A percentile compares a stretch with the other conserved stretches of the same genome.
phyloP scores from a whole-genome alignment of 129 eudicot species.

The Cynara cardunculus region DNA sequence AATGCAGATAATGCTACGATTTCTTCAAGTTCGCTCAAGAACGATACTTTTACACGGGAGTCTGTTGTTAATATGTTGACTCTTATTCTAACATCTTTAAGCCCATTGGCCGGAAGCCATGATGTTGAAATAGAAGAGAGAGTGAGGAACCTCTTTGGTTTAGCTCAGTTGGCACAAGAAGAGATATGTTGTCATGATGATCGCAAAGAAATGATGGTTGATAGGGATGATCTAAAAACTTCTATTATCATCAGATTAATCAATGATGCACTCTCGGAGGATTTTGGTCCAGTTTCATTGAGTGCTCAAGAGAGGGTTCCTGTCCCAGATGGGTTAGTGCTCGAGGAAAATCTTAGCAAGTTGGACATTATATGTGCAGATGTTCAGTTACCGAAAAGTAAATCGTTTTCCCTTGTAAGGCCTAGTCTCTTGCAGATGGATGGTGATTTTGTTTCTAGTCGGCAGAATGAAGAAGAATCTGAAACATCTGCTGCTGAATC shows the following conservation, averaged over 20 bases:
- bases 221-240: constrained; percentile 30
- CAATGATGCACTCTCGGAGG: constrained; percentile 61
- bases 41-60: constrained; percentile 31
- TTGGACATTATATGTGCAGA: constrained; percentile 70
- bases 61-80: constrained; percentile 42
- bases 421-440: constrained; percentile 29
- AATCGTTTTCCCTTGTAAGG: constrained; percentile 56
- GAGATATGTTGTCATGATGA: constrained; percentile 38
- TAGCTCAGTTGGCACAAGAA: constrained; percentile 47
- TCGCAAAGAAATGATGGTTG: constrained; percentile 31
- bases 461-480: constrained; percentile 47
- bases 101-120: constrained; percentile 57
- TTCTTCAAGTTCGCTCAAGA: constrained; percentile 23
- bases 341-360: constrained; percentile 59
- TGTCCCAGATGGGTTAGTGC: constrained; percentile 69
- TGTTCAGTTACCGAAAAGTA: constrained; percentile 38
- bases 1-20: constrained; percentile 17
- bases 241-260: constrained; percentile 41
- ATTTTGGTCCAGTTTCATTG: constrained; percentile 78
- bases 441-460: constrained; percentile 15
- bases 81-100: constrained; percentile 48
- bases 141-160: constrained; percentile 64
- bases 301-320: constrained; percentile 78
- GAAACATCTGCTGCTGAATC: constrained; percentile 49
- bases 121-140: constrained; percentile 94